phyloP scores from a whole-genome alignment of 176 grass and related monocot genomes.

The Typha latifolia region DNA sequence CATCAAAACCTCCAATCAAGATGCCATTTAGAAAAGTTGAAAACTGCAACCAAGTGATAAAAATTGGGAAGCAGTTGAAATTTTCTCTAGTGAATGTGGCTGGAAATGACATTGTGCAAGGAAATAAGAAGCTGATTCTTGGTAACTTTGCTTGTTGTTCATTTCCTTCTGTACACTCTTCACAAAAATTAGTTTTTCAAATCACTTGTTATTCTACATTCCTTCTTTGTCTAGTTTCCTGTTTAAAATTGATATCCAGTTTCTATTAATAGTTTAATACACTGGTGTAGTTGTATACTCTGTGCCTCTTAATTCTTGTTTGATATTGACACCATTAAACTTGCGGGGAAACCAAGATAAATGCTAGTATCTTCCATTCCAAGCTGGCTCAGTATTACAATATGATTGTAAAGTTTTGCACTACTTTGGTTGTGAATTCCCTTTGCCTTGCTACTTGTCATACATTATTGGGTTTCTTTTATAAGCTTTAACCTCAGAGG shows the following conservation, averaged over 20 bases:
- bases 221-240: background rate
- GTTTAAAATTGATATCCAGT: background rate
- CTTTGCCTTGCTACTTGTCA: too few relatives aligned
- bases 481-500: too few relatives aligned
- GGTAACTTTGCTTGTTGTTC: conserved; percentile 24
- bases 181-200: background rate
- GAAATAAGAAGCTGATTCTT: conserved; percentile 98
- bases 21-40: conserved; percentile 93
- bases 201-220: background rate
- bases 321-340: too few relatives aligned
- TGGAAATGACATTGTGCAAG: conserved; percentile 98
- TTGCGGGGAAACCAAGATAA: too few relatives aligned
- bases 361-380: too few relatives aligned
- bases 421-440: too few relatives aligned
- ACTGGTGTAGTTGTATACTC: too few relatives aligned
- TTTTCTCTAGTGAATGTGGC: conserved; percentile 95
- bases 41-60: conserved; percentile 97
- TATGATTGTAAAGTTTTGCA: too few relatives aligned
- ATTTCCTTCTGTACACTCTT: background rate
- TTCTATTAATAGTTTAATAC: background rate
- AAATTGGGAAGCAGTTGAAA: conserved; percentile 73
- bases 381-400: too few relatives aligned
- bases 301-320: too few relatives aligned
- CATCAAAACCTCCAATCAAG: conserved; percentile 94
- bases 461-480: too few relatives aligned